Base-by-base conservation (phyloP, 345 rosid genomes). In the Syzygium aqueum region DNA sequence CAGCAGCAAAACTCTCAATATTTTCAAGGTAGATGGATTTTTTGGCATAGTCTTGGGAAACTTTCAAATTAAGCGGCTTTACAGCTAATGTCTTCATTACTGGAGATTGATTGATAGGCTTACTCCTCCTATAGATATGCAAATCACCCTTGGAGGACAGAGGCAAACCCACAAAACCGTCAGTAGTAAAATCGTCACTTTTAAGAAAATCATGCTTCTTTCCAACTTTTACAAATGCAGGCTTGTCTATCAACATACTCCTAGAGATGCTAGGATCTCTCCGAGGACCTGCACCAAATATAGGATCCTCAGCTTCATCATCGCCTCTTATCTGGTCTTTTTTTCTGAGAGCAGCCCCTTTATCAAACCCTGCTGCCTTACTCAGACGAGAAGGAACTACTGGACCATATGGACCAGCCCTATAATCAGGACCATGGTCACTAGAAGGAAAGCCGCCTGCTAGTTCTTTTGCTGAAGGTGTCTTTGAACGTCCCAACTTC, bases 261-360 rank as follows among this genome's bases (percentile, higher is more conserved):
- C 63, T 88, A 63, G 87, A 78, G 85, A 53, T 87, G 91, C 91
- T 93, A 84, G 85, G 91, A 80, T 92, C 92, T 89, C 89, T 94
- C 46, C 90, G 93, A 65, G 91, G 77, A 89, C 95, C 95, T 87
- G 87, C 91, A 87, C 94, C 95, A 92, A 93, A 95, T 77, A 95
- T 89, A 85, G 96, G 93, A 82, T 94, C 95, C 80, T 94, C 94
- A 89, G 88, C 95, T 85, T 94, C 87, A 46, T 89, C 90, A 85
- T 93, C 94, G 53, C 88, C 89, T 89, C 88, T 89, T 87, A 92
- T 89, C 85, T 84, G 92, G 89, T 94, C 94, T 88, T 92, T 95
- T 85, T 88, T 90, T 89, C 94, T 89, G 61, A 84, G 90, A 52
- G 85, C 88, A 52, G 89, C 86, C 88, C 92, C 94, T n/a, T 95